Evolutionary conservation across 768 basidiomycete genomes (phyloP).

Genomic region (Leccinum truebloodii): DNA sequence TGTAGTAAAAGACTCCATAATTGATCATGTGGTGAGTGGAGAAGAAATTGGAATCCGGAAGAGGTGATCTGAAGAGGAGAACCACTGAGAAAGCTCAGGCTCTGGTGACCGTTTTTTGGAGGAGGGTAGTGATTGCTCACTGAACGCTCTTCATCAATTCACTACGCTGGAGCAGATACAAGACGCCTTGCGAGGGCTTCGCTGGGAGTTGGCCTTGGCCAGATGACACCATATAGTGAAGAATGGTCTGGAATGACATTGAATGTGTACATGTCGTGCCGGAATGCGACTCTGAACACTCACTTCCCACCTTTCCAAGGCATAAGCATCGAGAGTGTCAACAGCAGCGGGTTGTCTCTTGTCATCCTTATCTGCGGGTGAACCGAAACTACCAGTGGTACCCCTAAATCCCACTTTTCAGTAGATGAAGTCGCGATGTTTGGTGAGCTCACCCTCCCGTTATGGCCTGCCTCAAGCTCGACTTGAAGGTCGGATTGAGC

Average conservation of each 20-base stretch:
- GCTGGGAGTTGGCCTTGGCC: conserved; percentile 73
- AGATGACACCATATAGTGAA: conserved; percentile 98
- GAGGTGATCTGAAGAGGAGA: conserved; percentile 82
- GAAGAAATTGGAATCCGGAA: conserved; percentile 92
- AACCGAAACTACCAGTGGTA: conserved; percentile 80
- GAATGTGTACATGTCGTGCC: conserved; percentile 1
- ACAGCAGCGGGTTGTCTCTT: conserved; percentile 54
- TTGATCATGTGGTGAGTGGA: conserved; percentile 92
- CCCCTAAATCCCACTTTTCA: conserved; percentile 48
- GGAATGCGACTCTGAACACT: conserved; percentile 17
- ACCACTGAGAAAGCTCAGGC: conserved; percentile 40
- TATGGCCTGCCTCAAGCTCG: conserved; percentile 77
- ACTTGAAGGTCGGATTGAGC: conserved; percentile 75
- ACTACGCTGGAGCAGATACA: conserved; percentile 80
- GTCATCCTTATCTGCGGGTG: conserved; percentile 66
- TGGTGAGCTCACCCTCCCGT: conserved; percentile 72
- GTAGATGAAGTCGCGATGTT: conserved; percentile 4
- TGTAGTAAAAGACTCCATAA: too few species aligned
- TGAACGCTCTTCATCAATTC: conserved; percentile 79
- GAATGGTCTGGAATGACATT: conserved; percentile 65
- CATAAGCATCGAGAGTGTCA: conserved; percentile 74
- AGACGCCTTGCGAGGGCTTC: conserved; percentile 79
- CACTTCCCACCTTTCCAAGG: conserved; percentile 91
- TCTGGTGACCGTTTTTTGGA: not conserved
- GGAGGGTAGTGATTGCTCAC: conserved; percentile 41